A percentile compares a stretch with the other conserved stretches of the same genome.
Evolutionary conservation across 345 rosid species (phyloP).

Genomic region (Murraya paniculata): DNA sequence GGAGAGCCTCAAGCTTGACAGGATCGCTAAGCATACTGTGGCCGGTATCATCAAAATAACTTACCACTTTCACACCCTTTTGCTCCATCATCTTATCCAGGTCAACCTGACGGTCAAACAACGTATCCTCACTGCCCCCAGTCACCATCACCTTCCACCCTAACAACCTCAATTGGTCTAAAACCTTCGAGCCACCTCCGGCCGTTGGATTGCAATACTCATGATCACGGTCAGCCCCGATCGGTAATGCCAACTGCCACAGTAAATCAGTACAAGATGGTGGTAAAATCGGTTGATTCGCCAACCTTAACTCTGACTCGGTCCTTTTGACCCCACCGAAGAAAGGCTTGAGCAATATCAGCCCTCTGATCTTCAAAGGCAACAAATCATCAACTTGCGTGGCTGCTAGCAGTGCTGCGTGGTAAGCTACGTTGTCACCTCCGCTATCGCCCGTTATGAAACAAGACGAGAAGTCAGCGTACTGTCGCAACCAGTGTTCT

Average conservation of each 20-base stretch:
- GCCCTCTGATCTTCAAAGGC: slow-evolving; percentile 58
- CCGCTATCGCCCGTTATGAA: slow-evolving; percentile 56
- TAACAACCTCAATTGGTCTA: slow-evolving; percentile 17
- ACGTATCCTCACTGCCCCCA: slow-evolving; percentile 45
- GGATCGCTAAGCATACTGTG: slow-evolving; percentile 30
- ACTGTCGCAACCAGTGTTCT: slow-evolving; percentile 37
- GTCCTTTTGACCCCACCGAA: slow-evolving; percentile 52
- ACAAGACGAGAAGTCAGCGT: slow-evolving; percentile 35
- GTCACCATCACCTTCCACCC: slow-evolving; percentile 46
- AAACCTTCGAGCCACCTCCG: slow-evolving; percentile 23
- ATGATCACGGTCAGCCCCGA: slow-evolving; percentile 53
- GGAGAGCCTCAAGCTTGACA: slow-evolving; percentile 20
- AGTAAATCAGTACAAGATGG: slow-evolving; percentile 29
- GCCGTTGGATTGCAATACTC: slow-evolving; percentile 53
- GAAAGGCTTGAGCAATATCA: slow-evolving; percentile 57
- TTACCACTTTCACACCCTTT: slow-evolving; percentile 37
- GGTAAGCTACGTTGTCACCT: slow-evolving; percentile 60
- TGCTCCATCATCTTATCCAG: slow-evolving; percentile 34
- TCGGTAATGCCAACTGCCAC: slow-evolving; percentile 58
- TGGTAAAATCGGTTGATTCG: slow-evolving; percentile 29
- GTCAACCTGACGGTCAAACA: slow-evolving; percentile 48
- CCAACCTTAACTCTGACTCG: slow-evolving; percentile 42
- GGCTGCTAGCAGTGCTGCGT: slow-evolving; percentile 37
- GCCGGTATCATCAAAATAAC: slow-evolving; percentile 31
- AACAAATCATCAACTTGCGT: slow-evolving; percentile 14